Percentiles rank a stretch among this genome's conserved stretches.
Evolutionary conservation across 805 yeast species (phyloP).

Genomic region (Yamadazyma akitaensis): DNA sequence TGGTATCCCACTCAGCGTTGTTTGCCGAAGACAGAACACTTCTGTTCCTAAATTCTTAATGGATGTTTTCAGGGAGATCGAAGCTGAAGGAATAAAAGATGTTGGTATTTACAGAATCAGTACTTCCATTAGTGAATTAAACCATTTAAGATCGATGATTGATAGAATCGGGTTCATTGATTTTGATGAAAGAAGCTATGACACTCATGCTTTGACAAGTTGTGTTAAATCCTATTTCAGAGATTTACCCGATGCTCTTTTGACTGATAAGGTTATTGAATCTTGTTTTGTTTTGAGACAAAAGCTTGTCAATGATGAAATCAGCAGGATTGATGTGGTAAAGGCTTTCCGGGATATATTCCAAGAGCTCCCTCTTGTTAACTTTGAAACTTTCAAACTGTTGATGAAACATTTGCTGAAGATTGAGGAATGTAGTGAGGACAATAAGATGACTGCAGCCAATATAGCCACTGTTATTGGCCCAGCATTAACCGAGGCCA

Average conservation of each 20-base stretch:
- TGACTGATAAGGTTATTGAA: constrained; percentile 64
- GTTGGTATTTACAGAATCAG: constrained; percentile 82
- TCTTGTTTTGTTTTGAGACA: constrained; percentile 45
- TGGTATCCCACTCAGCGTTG: constrained; percentile 78
- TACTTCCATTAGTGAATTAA: constrained; percentile 48
- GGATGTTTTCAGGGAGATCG: constrained; percentile 69
- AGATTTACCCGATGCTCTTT: constrained; percentile 81
- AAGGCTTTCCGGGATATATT: constrained; percentile 30
- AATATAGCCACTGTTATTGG: constrained; percentile 89
- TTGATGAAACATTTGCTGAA: constrained; percentile 66
- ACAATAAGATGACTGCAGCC: constrained; percentile 83
- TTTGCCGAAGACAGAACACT: constrained; percentile 69
- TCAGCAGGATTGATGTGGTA: background rate
- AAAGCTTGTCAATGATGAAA: constrained; percentile 12
- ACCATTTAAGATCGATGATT: constrained; percentile 40
- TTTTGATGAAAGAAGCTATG: constrained; percentile 55
- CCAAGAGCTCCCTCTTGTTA: constrained; percentile 54
- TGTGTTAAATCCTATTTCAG: constrained; percentile 80
- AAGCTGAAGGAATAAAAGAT: constrained; percentile 82
- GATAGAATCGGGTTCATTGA: constrained; percentile 47
- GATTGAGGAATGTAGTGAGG: constrained; percentile 62
- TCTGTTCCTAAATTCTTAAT: constrained; percentile 64
- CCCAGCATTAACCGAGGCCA: constrained; percentile 57
- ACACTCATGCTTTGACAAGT: constrained; percentile 83
- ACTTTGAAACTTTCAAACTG: constrained; percentile 64